Evolutionary conservation across 345 rosid genomes (phyloP).

Genomic region (Eucalyptus erythrocorys): DNA sequence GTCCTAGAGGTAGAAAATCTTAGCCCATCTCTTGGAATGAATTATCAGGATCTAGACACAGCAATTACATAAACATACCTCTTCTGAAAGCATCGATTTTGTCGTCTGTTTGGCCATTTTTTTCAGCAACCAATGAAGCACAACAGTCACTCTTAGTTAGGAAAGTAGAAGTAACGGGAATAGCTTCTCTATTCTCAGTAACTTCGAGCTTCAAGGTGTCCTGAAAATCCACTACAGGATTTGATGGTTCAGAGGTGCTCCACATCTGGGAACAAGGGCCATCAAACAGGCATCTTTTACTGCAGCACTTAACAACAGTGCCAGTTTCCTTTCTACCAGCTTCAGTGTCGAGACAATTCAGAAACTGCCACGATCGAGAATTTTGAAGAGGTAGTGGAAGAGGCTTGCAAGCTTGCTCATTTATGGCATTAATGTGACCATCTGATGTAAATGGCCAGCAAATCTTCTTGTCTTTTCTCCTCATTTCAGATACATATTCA

Average conservation of each 20-base stretch:
- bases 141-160: conserved; percentile 1
- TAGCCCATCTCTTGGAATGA: neutral
- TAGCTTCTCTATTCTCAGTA: conserved; percentile 3
- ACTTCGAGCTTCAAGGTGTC: conserved; percentile 4
- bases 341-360: conserved; percentile 20
- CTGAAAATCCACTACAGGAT: conserved; percentile 10
- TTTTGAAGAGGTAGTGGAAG: conserved; percentile 43
- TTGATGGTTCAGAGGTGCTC: neutral
- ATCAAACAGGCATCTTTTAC: conserved; percentile 1
- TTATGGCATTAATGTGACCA: conserved; percentile 1
- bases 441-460: conserved; percentile 57
- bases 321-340: conserved; percentile 1
- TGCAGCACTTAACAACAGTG: neutral
- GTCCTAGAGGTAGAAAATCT: conserved; percentile 4
- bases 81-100: conserved; percentile 5
- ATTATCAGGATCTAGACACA: neutral
- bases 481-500: conserved; percentile 46
- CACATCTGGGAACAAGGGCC: conserved; percentile 6
- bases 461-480: conserved; percentile 25
- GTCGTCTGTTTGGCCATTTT: conserved; percentile 7
- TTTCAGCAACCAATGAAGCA: conserved; percentile 10
- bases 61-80: neutral
- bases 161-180: conserved; percentile 7
- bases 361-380: conserved; percentile 45
- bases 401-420: conserved; percentile 19